Percentiles rank a stretch among this genome's conserved stretches.
Conservation (phyloP, 352 stramenopile genomes). For the Globisporangium cystogenes region DNA sequence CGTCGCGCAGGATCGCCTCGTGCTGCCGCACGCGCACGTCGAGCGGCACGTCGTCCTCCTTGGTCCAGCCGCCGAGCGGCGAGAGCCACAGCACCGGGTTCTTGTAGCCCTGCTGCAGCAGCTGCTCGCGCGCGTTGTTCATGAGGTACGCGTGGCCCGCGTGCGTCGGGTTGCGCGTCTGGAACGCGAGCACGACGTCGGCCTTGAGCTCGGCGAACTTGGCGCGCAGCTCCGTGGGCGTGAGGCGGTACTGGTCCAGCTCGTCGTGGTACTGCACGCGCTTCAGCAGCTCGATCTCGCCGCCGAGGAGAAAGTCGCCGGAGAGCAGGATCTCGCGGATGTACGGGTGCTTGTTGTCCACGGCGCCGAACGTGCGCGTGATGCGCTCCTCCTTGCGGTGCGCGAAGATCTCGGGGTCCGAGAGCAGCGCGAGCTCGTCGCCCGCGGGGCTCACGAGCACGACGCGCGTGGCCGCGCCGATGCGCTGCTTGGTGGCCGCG, state of each 20-base stretch:
- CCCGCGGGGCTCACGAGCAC: slow-evolving; percentile 94
- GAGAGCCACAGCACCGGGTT: slow-evolving; percentile 97
- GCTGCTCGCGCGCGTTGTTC: slow-evolving; percentile 93
- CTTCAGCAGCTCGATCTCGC: slow-evolving; percentile 95
- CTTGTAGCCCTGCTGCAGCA: slow-evolving; percentile 91
- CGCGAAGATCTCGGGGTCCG: slow-evolving; percentile 93
- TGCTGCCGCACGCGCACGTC: slow-evolving; percentile 98
- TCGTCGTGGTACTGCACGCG: slow-evolving; percentile 97
- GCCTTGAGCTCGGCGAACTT: slow-evolving; percentile 94
- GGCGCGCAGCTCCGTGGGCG: slow-evolving; percentile 89
- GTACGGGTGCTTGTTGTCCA: slow-evolving; percentile 96
- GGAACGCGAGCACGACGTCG: slow-evolving; percentile 97
- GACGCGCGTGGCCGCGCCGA: slow-evolving; percentile 80
- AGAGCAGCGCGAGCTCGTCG: slow-evolving; percentile 91
- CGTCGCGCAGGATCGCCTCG: slow-evolving; percentile 88
- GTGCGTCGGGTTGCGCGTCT: slow-evolving; percentile 98
- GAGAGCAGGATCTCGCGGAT: slow-evolving; percentile 94
- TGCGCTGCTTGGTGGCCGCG: slow-evolving; percentile 86
- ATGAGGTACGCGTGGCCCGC: slow-evolving; percentile 98
- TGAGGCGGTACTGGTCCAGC: slow-evolving; percentile 95
- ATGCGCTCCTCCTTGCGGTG: slow-evolving; percentile 99
- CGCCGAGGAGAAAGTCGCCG: slow-evolving; percentile 94
- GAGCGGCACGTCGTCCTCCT: slow-evolving; percentile 97
- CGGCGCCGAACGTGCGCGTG: slow-evolving; percentile 95
- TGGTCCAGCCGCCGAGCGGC: slow-evolving; percentile 97